These are phyloP conservation scores for Cicer yamashitae DNA, from an alignment of 306 rosid species.

Conservation along the genomic window DNA sequence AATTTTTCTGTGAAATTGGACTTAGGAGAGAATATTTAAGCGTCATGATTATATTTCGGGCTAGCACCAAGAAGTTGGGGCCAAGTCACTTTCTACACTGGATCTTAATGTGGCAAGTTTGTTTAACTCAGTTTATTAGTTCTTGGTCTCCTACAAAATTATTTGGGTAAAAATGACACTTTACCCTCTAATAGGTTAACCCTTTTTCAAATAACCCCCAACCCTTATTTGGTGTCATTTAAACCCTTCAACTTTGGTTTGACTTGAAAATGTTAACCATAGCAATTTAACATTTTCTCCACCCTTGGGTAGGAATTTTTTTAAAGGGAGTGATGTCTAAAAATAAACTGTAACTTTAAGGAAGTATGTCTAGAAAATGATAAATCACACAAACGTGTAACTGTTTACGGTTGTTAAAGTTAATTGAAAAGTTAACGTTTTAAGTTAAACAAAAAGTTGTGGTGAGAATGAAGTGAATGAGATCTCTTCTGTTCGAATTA, in stretches of 20 bases:
- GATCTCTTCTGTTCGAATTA: neutral
- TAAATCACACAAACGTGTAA: neutral
- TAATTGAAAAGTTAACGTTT: neutral
- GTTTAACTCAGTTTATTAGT: neutral
- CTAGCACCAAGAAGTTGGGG: constrained; percentile 8
- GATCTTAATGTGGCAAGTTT: constrained; percentile 7
- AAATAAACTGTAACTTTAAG: neutral
- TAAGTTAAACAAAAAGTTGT: neutral
- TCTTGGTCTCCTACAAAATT: constrained; percentile 7
- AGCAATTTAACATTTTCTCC: neutral
- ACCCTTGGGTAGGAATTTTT: neutral
- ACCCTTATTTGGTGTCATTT: neutral
- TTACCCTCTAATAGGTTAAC: neutral
- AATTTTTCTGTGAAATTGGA: neutral
- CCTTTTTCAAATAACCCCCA: neutral
- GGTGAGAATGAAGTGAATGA: neutral
- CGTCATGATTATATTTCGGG: constrained; percentile 8
- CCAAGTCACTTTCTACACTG: neutral
- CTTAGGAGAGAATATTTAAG: neutral
- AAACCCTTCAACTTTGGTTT: neutral
- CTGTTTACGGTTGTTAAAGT: neutral
- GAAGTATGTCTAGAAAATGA: neutral
- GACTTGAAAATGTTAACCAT: neutral
- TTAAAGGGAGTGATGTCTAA: constrained; percentile 9
- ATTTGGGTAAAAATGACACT: neutral